A percentile compares a stretch with the other conserved stretches of the same genome.
These are phyloP conservation scores for Hydnomerulius pinastri DNA, from an alignment of 768 basidiomycete genomes.

Conservation along the genomic window DNA sequence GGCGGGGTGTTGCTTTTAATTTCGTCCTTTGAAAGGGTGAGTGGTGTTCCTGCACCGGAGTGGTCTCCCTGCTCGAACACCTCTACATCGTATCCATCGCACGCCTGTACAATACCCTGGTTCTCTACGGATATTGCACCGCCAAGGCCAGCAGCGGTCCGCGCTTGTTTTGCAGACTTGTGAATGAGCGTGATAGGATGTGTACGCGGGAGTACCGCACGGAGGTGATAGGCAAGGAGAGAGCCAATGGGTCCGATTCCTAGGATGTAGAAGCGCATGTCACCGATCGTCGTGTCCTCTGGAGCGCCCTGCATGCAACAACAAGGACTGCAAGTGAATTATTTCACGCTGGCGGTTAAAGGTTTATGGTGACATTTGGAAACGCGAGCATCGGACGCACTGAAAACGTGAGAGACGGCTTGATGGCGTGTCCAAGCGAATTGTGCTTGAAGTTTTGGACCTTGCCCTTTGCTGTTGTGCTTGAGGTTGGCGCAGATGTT, in stretches of 20 bases:
- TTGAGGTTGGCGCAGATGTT: no score
- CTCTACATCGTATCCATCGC: slow-evolving; percentile 52
- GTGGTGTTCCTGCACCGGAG: slow-evolving; percentile 21
- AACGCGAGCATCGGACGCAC: slow-evolving; percentile 4
- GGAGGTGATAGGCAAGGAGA: slow-evolving; percentile 79
- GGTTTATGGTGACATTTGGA: background rate
- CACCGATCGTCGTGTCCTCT: slow-evolving; percentile 13
- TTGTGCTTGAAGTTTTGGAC: no score
- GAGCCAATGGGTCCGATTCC: slow-evolving; percentile 85
- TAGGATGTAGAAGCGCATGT: slow-evolving; percentile 74
- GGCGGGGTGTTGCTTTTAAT: slow-evolving; percentile 17
- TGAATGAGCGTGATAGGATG: slow-evolving; percentile 72
- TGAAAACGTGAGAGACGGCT: slow-evolving; percentile 1
- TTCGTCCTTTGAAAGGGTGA: slow-evolving; percentile 13
- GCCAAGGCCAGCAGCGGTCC: slow-evolving; percentile 33
- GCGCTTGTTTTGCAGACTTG: slow-evolving; percentile 46
- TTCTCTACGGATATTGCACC: slow-evolving; percentile 50
- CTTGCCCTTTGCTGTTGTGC: no score
- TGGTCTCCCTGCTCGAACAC: slow-evolving; percentile 38
- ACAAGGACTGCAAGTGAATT: background rate
- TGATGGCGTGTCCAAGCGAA: no score
- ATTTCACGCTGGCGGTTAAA: slow-evolving; percentile 6
- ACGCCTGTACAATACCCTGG: slow-evolving; percentile 44
- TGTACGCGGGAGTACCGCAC: slow-evolving; percentile 50
- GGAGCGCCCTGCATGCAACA: background rate